A percentile compares a stretch with the other conserved stretches of the same genome.
Conservation (phyloP, 441 rosid genomes). For the Pelargonium exstipulatum region DNA sequence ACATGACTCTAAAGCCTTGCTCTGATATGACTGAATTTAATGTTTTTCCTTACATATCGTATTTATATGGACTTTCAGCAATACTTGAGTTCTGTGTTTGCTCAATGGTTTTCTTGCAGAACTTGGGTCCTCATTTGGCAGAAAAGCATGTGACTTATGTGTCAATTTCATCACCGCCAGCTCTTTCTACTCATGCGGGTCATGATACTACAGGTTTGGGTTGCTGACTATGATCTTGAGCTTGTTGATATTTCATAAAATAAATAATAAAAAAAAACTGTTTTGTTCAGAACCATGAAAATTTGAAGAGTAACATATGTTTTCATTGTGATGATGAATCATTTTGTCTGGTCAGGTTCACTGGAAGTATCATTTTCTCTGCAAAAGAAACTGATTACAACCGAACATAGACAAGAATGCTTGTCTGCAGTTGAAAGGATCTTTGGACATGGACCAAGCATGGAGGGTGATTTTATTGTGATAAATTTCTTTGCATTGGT, state of each 20-base stretch:
- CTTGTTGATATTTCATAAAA: background rate
- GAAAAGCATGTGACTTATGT: conserved; percentile 34
- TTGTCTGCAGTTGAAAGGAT: conserved; percentile 42
- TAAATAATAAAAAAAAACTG: background rate
- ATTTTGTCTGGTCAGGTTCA: conserved; percentile 30
- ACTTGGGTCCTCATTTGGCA: conserved; percentile 45
- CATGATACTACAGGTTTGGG: conserved; percentile 32
- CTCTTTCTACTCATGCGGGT: conserved; percentile 36
- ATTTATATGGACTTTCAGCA: background rate
- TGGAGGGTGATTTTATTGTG: conserved; percentile 61
- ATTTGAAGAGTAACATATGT: background rate
- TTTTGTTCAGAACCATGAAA: background rate
- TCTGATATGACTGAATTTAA: background rate
- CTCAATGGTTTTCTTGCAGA: conserved; percentile 33
- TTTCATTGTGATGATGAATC: background rate
- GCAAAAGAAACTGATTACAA: conserved; percentile 36
- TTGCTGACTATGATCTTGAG: conserved; percentile 1
- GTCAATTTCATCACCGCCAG: conserved; percentile 61
- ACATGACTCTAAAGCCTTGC: background rate
- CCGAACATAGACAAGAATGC: conserved; percentile 64
- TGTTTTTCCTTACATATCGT: background rate
- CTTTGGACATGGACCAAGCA: conserved; percentile 44
- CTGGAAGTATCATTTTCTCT: conserved; percentile 25
- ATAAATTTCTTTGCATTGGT: conserved; percentile 92
- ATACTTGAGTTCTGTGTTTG: background rate